phyloP scores from a whole-genome alignment of 2,329 filamentous ascomycete genomes.

The Alternaria viburni region DNA sequence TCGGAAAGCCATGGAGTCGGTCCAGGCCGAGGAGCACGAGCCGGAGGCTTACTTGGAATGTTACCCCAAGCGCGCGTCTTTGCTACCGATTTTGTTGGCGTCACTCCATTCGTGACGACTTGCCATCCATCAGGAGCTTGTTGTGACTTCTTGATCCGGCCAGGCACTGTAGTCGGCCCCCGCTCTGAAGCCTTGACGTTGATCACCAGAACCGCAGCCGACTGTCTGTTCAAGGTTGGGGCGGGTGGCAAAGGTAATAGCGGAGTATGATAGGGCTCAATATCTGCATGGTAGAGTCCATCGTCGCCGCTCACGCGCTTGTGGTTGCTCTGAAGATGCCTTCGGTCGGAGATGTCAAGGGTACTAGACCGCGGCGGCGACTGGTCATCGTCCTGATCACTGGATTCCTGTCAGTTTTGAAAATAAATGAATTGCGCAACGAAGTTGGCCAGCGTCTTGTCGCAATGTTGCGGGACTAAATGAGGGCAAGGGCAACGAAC shows the following conservation, averaged over 20 bases:
- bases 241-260: conserved; percentile 11
- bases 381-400: conserved; percentile 1
- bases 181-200: background rate
- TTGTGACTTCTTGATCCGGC: background rate
- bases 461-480: background rate
- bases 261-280: conserved; percentile 24
- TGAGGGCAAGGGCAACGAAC: conserved; percentile 12
- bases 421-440: background rate
- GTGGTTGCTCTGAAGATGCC: conserved; percentile 28
- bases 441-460: background rate
- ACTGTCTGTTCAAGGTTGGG: background rate
- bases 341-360: conserved; percentile 17
- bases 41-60: background rate
- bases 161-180: background rate
- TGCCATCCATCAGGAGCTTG: background rate
- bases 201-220: conserved; percentile 16
- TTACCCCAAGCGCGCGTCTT: conserved; percentile 4
- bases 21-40: background rate
- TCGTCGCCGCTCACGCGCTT: conserved; percentile 25
- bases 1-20: background rate
- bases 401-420: background rate
- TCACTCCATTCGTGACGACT: background rate
- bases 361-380: background rate
- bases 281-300: conserved; percentile 15
- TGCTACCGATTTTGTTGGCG: background rate